phyloP scores from a whole-genome alignment of 768 basidiomycete genomes.

The Podaxis sp. region DNA sequence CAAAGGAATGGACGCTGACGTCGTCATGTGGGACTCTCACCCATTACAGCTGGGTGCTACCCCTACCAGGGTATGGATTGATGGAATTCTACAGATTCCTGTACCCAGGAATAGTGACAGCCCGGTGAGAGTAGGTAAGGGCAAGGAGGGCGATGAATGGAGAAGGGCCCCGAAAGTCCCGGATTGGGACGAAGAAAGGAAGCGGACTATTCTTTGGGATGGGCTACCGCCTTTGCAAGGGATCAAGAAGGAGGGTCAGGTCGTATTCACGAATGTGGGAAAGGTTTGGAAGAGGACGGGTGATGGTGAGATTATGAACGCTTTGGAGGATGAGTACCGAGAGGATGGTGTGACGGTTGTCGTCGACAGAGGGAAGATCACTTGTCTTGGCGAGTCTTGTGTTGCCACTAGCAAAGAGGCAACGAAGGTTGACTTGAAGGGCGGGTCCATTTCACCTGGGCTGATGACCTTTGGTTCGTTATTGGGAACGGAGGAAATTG shows the following conservation, averaged over 20 bases:
- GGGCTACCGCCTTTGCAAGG: slow-evolving; percentile 65
- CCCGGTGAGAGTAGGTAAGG: slow-evolving; percentile 43
- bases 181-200: slow-evolving; percentile 62
- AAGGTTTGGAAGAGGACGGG: slow-evolving; percentile 39
- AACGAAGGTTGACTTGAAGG: slow-evolving; percentile 56
- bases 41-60: slow-evolving; percentile 75
- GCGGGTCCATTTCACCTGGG: slow-evolving; percentile 68
- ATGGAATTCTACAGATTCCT: slow-evolving; percentile 74
- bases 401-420: slow-evolving; percentile 19
- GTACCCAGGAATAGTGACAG: slow-evolving; percentile 38
- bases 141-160: slow-evolving; percentile 42
- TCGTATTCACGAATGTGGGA: slow-evolving; percentile 69
- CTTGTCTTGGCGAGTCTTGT: slow-evolving; percentile 45
- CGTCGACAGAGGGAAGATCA: slow-evolving; percentile 49
- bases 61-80: slow-evolving; percentile 77
- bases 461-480: slow-evolving; percentile 65
- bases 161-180: slow-evolving; percentile 51
- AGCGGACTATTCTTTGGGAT: slow-evolving; percentile 57
- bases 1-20: slow-evolving; percentile 59
- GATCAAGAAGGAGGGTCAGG: slow-evolving; percentile 29
- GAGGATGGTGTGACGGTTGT: slow-evolving; percentile 32
- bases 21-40: slow-evolving; percentile 78
- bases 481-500: slow-evolving; percentile 76
- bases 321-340: slow-evolving; percentile 17
- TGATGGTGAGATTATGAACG: slow-evolving; percentile 30